Evolutionary conservation across 1,284 basidiomycete species (phyloP), one percentile per base, ranked within the genome.

Genomic region (Ceratobasidium theobromae): DNA sequence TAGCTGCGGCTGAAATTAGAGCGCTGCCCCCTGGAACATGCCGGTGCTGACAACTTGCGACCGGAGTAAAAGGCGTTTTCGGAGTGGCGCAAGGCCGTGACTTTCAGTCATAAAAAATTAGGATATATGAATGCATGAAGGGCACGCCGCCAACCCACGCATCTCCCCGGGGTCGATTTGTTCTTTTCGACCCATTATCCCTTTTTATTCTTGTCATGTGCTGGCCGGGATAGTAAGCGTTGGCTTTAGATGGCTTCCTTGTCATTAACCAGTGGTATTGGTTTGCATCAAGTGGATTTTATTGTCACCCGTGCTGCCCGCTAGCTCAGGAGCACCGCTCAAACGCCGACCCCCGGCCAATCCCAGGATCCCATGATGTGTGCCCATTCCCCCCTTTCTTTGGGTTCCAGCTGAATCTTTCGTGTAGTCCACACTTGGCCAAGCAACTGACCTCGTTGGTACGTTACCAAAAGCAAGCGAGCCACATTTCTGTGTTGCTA

Each of bases 201-300:
- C 8, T n/a, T 46, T 23, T 49, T 23, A 5, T 3, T 49, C 16
- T 49, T 43, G 28, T 18, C n/a, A 53, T 53, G 51, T 53, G 51
- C 21, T 53, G 33, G 30, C 51, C 30, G 32, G 51, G 51, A 53
- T 53, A 53, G 51, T 53, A 53, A 3, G 45, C 25, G 16, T 38
- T 38, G 8, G 35, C 8, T 38, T 38, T 38, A 38, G 16, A 38
- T 38, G 6, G 35, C 35, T n/a, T n/a, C n/a, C n/a, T n/a, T n/a
- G n/a, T n/a, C n/a, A n/a, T n/a, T n/a, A n/a, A n/a, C n/a, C n/a
- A n/a, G n/a, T n/a, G n/a, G 35, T 38, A 38, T 38, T 8, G 6
- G 35, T 16, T 38, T 38, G 35, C 6, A 38, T 16, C 35, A 4
- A 48, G 45, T 14, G 45, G 45, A 25, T 48, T 48, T 25, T 48